A percentile compares a stretch with the other conserved stretches of the same genome.
Conservation (phyloP, 1,284 basidiomycete genomes). For the Naganishia cerealis region DNA sequence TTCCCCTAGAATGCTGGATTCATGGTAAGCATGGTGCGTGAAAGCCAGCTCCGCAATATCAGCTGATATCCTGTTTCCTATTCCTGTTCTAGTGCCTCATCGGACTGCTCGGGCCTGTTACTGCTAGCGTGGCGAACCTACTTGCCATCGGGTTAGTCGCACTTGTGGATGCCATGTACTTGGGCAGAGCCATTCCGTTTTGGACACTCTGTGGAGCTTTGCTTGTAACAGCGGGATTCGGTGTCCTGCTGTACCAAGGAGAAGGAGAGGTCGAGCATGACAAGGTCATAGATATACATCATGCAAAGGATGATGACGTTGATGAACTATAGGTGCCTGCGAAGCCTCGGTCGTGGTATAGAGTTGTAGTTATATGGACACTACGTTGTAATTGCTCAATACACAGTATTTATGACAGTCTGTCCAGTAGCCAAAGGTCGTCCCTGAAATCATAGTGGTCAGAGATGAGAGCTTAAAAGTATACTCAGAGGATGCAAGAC, state of each 20-base stretch:
- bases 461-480: conserved; percentile 46
- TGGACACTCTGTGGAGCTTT: conserved; percentile 49
- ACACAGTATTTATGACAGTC: conserved; percentile 57
- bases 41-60: background rate
- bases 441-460: conserved; percentile 64
- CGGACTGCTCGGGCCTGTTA: conserved; percentile 53
- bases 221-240: conserved; percentile 52
- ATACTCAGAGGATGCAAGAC: conserved; percentile 30
- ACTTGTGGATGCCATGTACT: conserved; percentile 49
- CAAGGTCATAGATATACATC: background rate
- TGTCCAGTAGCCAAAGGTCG: conserved; percentile 78
- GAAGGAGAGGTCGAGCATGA: conserved; percentile 10
- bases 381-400: background rate
- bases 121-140: conserved; percentile 52
- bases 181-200: conserved; percentile 44
- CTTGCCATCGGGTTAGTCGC: conserved; percentile 53
- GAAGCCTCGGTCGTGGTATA: background rate
- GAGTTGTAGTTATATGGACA: conserved; percentile 25
- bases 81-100: conserved; percentile 42
- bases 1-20: conserved; percentile 50
- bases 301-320: conserved; percentile 6
- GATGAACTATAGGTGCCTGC: background rate
- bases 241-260: conserved; percentile 38
- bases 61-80: background rate
- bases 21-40: conserved; percentile 40